phyloP scores from a whole-genome alignment of 129 eudicot genomes.

The Silybum marianum region DNA sequence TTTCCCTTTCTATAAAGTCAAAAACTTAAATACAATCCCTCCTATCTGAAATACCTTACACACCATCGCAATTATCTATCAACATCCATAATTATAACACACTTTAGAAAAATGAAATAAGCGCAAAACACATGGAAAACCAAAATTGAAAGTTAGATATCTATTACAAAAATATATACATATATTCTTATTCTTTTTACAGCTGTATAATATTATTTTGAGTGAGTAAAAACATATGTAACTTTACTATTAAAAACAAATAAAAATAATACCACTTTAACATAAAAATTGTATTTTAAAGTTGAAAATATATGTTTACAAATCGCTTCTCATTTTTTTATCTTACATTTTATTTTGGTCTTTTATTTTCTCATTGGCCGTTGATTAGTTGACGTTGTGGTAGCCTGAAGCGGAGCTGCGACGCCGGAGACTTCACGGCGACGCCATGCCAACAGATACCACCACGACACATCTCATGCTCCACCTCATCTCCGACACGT shows the following conservation, averaged over 20 bases:
- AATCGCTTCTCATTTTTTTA: background rate
- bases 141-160: background rate
- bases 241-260: background rate
- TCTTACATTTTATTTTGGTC: background rate
- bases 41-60: too few relatives aligned
- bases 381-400: slow-evolving; percentile 47
- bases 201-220: background rate
- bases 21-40: too few relatives aligned
- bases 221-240: background rate
- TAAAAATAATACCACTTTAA: background rate
- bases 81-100: background rate
- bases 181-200: background rate
- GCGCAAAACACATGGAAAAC: background rate
- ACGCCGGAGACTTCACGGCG: slow-evolving; percentile 81
- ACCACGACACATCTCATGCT: slow-evolving; percentile 72
- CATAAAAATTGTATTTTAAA: background rate
- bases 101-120: background rate
- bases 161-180: too few relatives aligned
- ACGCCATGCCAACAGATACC: slow-evolving; percentile 97
- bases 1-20: background rate
- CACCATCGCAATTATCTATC: background rate
- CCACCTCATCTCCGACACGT: slow-evolving; percentile 35
- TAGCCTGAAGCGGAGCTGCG: slow-evolving; percentile 70
- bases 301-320: slow-evolving; percentile 1
- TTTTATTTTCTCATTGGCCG: slow-evolving; percentile 18